Conservation (phyloP, 169 alveolate genomes). For the Eimeria brunetti region DNA sequence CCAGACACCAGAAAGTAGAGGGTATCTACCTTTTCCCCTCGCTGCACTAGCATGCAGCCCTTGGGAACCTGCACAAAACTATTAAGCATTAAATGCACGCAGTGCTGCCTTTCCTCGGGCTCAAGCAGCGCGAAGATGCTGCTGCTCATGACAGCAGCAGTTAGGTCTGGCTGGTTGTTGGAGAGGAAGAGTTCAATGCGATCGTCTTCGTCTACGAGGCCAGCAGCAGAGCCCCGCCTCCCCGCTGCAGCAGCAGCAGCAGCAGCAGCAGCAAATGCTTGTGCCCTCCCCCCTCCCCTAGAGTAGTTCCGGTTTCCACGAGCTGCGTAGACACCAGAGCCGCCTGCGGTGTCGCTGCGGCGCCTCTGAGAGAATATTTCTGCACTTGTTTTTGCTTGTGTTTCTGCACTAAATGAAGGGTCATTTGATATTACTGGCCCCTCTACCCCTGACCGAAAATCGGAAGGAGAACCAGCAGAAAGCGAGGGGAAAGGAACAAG, state of each 20-base stretch:
- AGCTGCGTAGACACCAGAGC: not conserved
- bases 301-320: not conserved
- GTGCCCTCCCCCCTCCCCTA: not conserved
- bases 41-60: slow-evolving; percentile 47
- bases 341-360: slow-evolving; percentile 29
- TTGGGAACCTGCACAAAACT: slow-evolving; percentile 58
- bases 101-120: slow-evolving; percentile 63
- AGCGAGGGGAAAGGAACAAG: slow-evolving; percentile 36
- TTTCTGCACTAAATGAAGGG: not conserved
- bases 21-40: slow-evolving; percentile 72
- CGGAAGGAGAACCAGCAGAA: slow-evolving; percentile 52
- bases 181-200: slow-evolving; percentile 25
- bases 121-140: slow-evolving; percentile 58
- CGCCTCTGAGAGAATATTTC: not conserved
- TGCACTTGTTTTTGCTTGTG: not conserved
- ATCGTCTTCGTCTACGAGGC: slow-evolving; percentile 36
- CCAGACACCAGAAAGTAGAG: slow-evolving; percentile 63
- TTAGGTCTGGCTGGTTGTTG: slow-evolving; percentile 48
- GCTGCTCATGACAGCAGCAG: slow-evolving; percentile 66
- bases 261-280: not conserved
- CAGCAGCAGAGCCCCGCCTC: not conserved
- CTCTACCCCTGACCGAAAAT: not conserved
- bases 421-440: not conserved
- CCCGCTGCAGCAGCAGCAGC: not conserved
- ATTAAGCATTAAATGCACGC: slow-evolving; percentile 17